A percentile compares a stretch with the other conserved stretches of the same genome.
These are phyloP conservation scores for Sordariomycetes sp. DNA, from an alignment of 2,329 filamentous ascomycete genomes.

Conservation along the genomic window DNA sequence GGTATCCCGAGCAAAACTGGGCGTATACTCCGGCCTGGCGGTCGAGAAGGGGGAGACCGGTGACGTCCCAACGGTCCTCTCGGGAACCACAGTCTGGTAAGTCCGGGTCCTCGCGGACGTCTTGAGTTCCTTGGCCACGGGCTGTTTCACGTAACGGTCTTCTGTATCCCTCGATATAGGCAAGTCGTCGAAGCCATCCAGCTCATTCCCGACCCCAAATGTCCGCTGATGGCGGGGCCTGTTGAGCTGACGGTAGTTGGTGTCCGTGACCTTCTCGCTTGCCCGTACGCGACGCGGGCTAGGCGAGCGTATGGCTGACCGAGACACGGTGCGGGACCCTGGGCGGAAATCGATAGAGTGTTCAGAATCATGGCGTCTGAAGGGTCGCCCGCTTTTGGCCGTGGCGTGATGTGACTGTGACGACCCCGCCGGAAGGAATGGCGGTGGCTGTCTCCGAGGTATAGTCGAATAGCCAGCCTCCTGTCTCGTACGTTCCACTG, in stretches of 20 bases:
- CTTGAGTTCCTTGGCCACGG: conserved; percentile 56
- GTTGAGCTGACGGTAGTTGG: conserved; percentile 9
- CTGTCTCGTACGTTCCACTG: conserved; percentile 44
- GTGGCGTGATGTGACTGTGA: conserved; percentile 67
- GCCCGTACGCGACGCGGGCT: conserved; percentile 35
- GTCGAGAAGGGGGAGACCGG: conserved; percentile 44
- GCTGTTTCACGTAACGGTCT: conserved; percentile 70
- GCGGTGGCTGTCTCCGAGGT: conserved; percentile 46
- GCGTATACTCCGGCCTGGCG: conserved; percentile 37
- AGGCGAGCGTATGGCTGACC: conserved; percentile 44
- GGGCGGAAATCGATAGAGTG: conserved; percentile 45
- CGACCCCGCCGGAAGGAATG: conserved; percentile 69
- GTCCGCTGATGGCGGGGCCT: conserved; percentile 20
- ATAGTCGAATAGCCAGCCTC: conserved; percentile 20
- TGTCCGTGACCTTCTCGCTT: conserved; percentile 9
- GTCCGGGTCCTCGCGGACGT: conserved; percentile 42
- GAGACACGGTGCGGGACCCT: conserved; percentile 41
- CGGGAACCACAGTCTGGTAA: conserved; percentile 39
- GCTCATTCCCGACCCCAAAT: conserved; percentile 86
- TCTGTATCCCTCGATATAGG: conserved; percentile 77
- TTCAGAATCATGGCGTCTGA: conserved; percentile 76
- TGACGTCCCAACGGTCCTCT: conserved; percentile 36
- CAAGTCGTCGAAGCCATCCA: conserved; percentile 89
- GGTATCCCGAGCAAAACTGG: conserved; percentile 53
- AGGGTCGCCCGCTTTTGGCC: conserved; percentile 55